Conservation (phyloP, 768 basidiomycete genomes). For the Boletellus ananiceps region DNA sequence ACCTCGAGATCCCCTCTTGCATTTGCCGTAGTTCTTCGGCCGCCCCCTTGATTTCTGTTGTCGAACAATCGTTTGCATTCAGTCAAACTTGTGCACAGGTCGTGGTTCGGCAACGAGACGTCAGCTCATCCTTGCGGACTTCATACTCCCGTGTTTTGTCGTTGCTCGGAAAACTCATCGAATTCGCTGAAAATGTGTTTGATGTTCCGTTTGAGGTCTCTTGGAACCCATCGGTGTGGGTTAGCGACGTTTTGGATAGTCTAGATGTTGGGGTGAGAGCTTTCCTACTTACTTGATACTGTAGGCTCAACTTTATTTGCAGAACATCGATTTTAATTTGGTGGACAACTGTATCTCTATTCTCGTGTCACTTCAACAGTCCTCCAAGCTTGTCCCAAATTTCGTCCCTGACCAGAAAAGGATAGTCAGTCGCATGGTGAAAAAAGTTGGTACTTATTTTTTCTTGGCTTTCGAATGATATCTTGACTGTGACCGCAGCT, state of each 20-base stretch:
- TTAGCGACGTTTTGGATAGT: conserved; percentile 46
- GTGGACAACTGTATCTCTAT: conserved; percentile 62
- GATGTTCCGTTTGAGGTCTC: conserved; percentile 34
- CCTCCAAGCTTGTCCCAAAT: conserved; percentile 46
- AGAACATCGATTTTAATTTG: conserved; percentile 52
- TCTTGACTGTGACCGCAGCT: conserved; percentile 41
- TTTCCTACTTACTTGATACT: background rate
- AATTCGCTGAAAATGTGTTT: conserved; percentile 34
- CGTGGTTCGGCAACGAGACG: conserved; percentile 31
- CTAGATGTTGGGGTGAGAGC: conserved; percentile 52
- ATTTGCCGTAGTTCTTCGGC: conserved; percentile 24
- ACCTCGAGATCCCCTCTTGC: conserved; percentile 32
- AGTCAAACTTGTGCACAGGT: conserved; percentile 41
- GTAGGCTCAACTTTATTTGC: conserved; percentile 7
- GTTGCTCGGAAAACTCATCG: conserved; percentile 48
- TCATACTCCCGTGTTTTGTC: conserved; percentile 49
- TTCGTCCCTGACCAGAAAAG: conserved; percentile 51
- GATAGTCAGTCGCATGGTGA: conserved; percentile 58
- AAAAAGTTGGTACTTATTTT: conserved; percentile 32
- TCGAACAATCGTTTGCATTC: conserved; percentile 51
- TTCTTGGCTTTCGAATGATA: background rate
- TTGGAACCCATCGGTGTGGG: conserved; percentile 69
- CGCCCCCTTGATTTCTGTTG: conserved; percentile 52
- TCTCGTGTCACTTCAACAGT: conserved; percentile 51
- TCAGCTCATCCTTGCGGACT: conserved; percentile 39